These are phyloP conservation scores for Lenzites betulinus DNA, from an alignment of 768 basidiomycete species.

Conservation along the genomic window DNA sequence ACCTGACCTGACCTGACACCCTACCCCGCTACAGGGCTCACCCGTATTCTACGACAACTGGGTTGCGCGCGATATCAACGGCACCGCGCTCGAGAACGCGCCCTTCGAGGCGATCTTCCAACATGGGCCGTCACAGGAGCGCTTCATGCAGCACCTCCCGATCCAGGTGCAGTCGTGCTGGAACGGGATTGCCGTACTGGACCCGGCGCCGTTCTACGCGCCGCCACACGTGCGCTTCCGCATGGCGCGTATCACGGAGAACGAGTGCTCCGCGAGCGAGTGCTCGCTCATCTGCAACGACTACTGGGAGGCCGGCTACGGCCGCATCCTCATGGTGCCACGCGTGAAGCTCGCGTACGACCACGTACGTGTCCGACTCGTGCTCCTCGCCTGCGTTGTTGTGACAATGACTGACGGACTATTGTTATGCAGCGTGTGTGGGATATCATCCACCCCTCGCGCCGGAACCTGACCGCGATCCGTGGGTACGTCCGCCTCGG, in stretches of 20 bases:
- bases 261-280: slow-evolving; percentile 94
- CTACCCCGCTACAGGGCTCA: slow-evolving; percentile 48
- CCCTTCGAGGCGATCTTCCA: slow-evolving; percentile 96
- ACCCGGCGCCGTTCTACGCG: slow-evolving; percentile 93
- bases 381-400: not conserved
- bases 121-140: slow-evolving; percentile 67
- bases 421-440: slow-evolving; percentile 70
- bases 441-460: slow-evolving; percentile 88
- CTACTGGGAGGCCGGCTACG: slow-evolving; percentile 96
- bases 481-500: slow-evolving; percentile 93
- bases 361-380: slow-evolving; percentile 48
- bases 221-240: slow-evolving; percentile 92
- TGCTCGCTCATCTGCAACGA: slow-evolving; percentile 98
- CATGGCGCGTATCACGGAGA: slow-evolving; percentile 87
- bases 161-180: slow-evolving; percentile 97
- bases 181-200: slow-evolving; percentile 96
- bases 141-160: slow-evolving; percentile 92
- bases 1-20: not conserved
- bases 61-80: slow-evolving; percentile 99
- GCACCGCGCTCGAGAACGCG: slow-evolving; percentile 96
- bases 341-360: slow-evolving; percentile 97
- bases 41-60: slow-evolving; percentile 99
- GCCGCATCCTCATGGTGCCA: slow-evolving; percentile 97
- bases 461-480: slow-evolving; percentile 94
- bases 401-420: not conserved